These are phyloP conservation scores for Straminergon stramineum DNA, from an alignment of 225 moss, liverwort and hornwort genomes.

Conservation along the genomic window DNA sequence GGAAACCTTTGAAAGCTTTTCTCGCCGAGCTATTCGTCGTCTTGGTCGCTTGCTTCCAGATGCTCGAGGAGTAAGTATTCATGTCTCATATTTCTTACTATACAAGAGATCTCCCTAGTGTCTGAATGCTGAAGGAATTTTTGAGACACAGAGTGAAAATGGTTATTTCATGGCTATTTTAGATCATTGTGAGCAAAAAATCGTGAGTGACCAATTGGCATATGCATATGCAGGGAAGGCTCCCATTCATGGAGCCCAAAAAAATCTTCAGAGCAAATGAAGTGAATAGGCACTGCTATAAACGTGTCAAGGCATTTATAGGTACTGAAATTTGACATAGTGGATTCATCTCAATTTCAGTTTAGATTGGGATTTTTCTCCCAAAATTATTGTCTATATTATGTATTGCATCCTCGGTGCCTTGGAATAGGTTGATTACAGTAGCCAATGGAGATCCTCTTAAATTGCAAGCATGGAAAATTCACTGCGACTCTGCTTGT, in stretches of 20 bases:
- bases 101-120: neutral
- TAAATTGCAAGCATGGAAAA: neutral
- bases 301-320: conserved; percentile 30
- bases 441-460: neutral
- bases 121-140: neutral
- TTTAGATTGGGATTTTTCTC: neutral
- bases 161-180: neutral
- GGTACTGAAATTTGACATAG: conserved; percentile 2
- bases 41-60: conserved; percentile 45
- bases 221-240: conserved; percentile 12
- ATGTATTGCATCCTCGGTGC: neutral
- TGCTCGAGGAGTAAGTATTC: conserved; percentile 21
- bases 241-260: conserved; percentile 42
- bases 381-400: neutral
- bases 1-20: conserved; percentile 24
- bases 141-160: neutral
- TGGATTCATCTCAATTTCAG: neutral
- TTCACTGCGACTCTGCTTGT: neutral
- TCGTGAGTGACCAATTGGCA: neutral
- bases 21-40: conserved; percentile 23
- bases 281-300: conserved; percentile 26
- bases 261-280: neutral
- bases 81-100: neutral
- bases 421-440: neutral
- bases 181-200: neutral